Base-by-base conservation (phyloP, 345 rosid species). In the Aurinia saxatilis region DNA sequence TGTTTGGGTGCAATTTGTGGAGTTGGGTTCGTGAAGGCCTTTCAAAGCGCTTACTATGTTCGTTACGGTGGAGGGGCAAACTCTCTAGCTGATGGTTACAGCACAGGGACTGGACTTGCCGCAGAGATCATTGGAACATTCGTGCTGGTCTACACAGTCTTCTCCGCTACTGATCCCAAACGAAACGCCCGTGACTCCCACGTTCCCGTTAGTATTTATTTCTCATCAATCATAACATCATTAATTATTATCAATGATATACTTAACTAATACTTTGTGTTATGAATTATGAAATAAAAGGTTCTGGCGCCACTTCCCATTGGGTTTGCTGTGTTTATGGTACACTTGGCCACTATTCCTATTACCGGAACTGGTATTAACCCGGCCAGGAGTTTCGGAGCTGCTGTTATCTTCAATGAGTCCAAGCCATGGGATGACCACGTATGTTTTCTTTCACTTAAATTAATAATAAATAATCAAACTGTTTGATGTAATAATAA, bases 251-350 rank as follows among this genome's bases (percentile, higher is more conserved):
- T 15, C 57, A 18, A 4, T 30, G 17, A 49, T 38, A 62, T 38
- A 17, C 1, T 11, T 64, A 50, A 8, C 6, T 13, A 40, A 65
- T 6, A 37, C 6, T 52, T 9, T 1, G 12, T 2, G 25, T 47
- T 38, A 16, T 4, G n/a, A 58, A 18, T 41, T 10, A 13, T 53
- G 33, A 10, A 51, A 55, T 35, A 3, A 71, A 63, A 85, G 98
- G 93, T 91, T 0, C 80, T 91, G 85, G 98, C 98, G 19, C 98
- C 98, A 31, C 98, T 91, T 12, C 98, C 98, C 0, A 90, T 90
- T 58, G 97, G 97, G 38, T 90, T 90, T 69, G 95, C 97, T 10
- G 97, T 90, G 74, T 90, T 90, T 65, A 90, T 87, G 95, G 97
- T 90, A 36, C 97, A 90, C 53, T 71, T 87, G 45, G 95, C 95